Base-by-base conservation (phyloP, 345 rosid species). In the Camelina laxa region DNA sequence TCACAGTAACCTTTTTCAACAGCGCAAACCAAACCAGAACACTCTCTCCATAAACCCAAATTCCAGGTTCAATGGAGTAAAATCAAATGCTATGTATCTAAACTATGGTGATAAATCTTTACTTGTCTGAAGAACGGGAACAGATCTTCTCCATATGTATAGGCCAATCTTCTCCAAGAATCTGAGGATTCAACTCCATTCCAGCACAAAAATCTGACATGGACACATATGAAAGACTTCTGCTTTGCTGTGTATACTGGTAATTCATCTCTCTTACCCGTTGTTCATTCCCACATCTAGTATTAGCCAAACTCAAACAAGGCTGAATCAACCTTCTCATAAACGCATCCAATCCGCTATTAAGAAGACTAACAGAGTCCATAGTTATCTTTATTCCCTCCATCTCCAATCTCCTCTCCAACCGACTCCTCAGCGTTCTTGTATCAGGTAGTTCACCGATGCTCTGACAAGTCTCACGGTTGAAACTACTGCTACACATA, bases 131-230 rank as follows among this genome's bases (percentile, higher is more conserved):
- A 69, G 80, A 78, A 64, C 77, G 59, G 10, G 82, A 81, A 36
- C 82, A 80, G 14, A 92, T 85, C 75, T 83, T 95, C 85, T 92
- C 99, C 35, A 87, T 82, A 57, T 81, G 87, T 33, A 69, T 64
- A 4, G 96, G 53, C 97, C 97, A 90, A 38, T 87, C 86, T 72
- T 75, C 85, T 58, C 98, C 97, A 54, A 92, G 96, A 42, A 85
- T 31, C 68, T 19, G 86, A 10, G 97, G 93, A 76, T 89, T 82
- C 79, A 84, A 57, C 74, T 89, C 91, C 86, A 87, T 72, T 50
- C 87, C 84, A 62, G 84, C 75, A 41, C 73, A 82, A 36, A 92
- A 89, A 78, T 92, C 97, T 69, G 80, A 67, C 83, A 82, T 59
- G 0, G 94, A 88, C 45, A 76, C 84, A 67, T 24, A 62, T 17